Evolutionary conservation across 2,329 filamentous ascomycete species (phyloP), one percentile per base, ranked within the genome.

Genomic region (Colletotrichum cuscutae): DNA sequence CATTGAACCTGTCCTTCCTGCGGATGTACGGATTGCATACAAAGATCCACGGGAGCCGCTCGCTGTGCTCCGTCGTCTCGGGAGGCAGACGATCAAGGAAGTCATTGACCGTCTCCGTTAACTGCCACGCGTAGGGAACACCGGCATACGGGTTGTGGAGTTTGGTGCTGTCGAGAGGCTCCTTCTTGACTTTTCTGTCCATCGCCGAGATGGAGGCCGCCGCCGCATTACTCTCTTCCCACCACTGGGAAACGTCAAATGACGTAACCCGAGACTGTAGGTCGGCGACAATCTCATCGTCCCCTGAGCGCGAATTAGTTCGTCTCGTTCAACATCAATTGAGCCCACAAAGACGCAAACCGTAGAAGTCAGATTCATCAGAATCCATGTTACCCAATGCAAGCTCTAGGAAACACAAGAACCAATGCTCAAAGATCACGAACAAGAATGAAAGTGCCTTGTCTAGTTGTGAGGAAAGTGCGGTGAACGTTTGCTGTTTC

Each of bases 51-150:
- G 88, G 88, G 3, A 87, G 85, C 0, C 82, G 76, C 0, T 77
- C 77, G 1, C 80, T 81, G 4, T 82, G 79, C 2, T 84, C 81
- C 1, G 91, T 93, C 1, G 88, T 92, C 4, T 88, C 87, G 0
- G 94, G 93, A 0, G 92, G 92, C 0, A 95, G 84, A 9, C 94
- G 90, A 9, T 82, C 72, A 2, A 97, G 81, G 76, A 97, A 97
- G 1, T 88, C 86, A 8, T 89, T 81, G 1, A 93, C 82, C 0
- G 88, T 88, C 78, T 95, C 93, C 1, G 84, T 84, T 32, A 91
- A 84, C 79, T 93, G 92, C 85, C 92, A 91, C 30, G 89, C 91
- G 74, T 85, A 86, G 4, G 80, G 65, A 1, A 86, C 71, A 42
- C 88, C 89, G 69, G 89, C 86, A 75, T 90, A 91, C 1, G 87